Percentiles rank a stretch among this genome's conserved stretches.
phyloP scores from a whole-genome alignment of 805 yeast genomes.

The Cyberlindnera saturnus region DNA sequence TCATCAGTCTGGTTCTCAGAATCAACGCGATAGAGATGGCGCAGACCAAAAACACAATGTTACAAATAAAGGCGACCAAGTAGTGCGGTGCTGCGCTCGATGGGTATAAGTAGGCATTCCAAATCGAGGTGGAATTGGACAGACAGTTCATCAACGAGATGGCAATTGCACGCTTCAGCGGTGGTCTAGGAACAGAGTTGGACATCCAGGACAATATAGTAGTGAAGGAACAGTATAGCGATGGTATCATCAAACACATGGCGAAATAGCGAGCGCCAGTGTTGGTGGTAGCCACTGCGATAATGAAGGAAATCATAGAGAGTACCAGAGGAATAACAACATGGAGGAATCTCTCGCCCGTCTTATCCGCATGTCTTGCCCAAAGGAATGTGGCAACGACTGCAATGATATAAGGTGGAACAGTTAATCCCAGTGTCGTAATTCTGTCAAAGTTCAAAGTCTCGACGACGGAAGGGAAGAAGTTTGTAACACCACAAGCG shows the following conservation, averaged over 20 bases:
- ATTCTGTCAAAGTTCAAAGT: conserved; percentile 46
- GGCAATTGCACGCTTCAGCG: conserved; percentile 53
- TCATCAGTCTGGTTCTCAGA: conserved; percentile 32
- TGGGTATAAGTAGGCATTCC: conserved; percentile 50
- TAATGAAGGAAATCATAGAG: conserved; percentile 40
- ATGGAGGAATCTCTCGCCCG: conserved; percentile 50
- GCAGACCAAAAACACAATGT: conserved; percentile 39
- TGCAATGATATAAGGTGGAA: conserved; percentile 52
- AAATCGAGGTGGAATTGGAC: conserved; percentile 50
- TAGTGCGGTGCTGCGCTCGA: conserved; percentile 39
- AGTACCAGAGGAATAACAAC: conserved; percentile 36
- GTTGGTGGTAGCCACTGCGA: conserved; percentile 43
- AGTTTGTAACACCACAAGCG: conserved; percentile 56
- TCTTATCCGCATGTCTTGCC: conserved; percentile 50
- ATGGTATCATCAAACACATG: conserved; percentile 54
- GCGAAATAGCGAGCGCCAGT: conserved; percentile 55
- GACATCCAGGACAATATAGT: conserved; percentile 51
- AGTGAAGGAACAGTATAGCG: conserved; percentile 48
- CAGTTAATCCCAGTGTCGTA: conserved; percentile 49
- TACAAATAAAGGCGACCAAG: conserved; percentile 40
- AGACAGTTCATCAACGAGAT: conserved; percentile 51
- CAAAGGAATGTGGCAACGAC: conserved; percentile 44
- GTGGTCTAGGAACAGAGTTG: conserved; percentile 50
- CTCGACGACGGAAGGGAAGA: conserved; percentile 54
- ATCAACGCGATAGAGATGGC: conserved; percentile 35